Base-by-base conservation (phyloP, 2,329 filamentous ascomycete genomes). In the Colletotrichum sp. region DNA sequence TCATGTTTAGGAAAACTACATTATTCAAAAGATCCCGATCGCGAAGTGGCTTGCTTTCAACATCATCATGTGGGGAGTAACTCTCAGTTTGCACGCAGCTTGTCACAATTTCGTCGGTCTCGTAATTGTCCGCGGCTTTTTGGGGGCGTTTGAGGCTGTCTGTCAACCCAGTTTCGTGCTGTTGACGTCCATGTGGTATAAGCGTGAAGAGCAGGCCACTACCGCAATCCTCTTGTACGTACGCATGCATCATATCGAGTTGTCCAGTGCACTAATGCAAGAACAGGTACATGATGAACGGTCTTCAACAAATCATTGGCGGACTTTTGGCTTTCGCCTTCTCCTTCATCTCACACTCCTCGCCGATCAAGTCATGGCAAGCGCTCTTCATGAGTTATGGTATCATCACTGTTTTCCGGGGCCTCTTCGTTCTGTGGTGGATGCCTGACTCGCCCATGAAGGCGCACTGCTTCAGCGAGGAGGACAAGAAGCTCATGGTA, bases 391-490 rank as follows among this genome's bases (percentile, higher is more conserved):
- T 87, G 8, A 80, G 85, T 8, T 81, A 86, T 11, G 86, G 86
- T 1, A 75, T 80, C 5, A 74, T 81, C 2, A 86, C 83, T 4
- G 79, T 78, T 11, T 72, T 78, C 6, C 83, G 80, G 79, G 83
- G 81, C 18, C 64, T 81, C 27, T 79, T 84, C 16, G 80, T 86
- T 64, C 80, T 81, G 12, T 81, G 81, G 75, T 83, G 81, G 76
- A 82, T 91, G 24, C 87, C 88, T 0, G 87, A 90, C 76, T 86
- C 84, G 55, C 88, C 90, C 0, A 84, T 86, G 65, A 88, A 86
- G 67, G 87, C 88, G 5, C 84, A 83, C 31, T 90, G 90, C 73
- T 81, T 88, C 36, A 83, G 78, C n/a, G 80, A 84, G 13, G 82
- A 83, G 24, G 81, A 86, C 43, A 85, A 84, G 55, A 77, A 78